Evolutionary conservation across 495 filamentous ascomycete genomes (phyloP).

Genomic region (Penicillium bialowiezense): DNA sequence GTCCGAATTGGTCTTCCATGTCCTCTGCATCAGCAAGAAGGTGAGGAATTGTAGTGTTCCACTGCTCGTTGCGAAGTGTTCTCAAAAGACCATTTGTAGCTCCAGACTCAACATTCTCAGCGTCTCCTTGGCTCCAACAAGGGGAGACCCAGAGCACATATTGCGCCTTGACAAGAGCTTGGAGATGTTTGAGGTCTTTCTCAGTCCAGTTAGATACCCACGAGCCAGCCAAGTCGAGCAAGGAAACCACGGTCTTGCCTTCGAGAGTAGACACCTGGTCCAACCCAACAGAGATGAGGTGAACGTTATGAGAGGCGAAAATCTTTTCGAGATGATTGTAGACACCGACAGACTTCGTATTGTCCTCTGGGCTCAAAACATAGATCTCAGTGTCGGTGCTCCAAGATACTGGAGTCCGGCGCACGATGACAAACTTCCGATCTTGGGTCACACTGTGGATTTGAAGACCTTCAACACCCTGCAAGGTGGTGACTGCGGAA

Average conservation of each 20-base stretch:
- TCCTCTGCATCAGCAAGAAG: slow-evolving; percentile 10
- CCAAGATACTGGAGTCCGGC: slow-evolving; percentile 10
- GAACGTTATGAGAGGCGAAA: slow-evolving; percentile 12
- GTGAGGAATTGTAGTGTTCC: slow-evolving; percentile 14
- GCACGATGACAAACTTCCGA: slow-evolving; percentile 11
- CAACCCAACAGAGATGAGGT: slow-evolving; percentile 11
- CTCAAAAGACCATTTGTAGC: slow-evolving; percentile 20
- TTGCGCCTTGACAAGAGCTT: slow-evolving; percentile 13
- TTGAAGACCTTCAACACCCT: slow-evolving; percentile 5
- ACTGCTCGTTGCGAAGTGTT: slow-evolving; percentile 23
- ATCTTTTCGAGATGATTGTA: slow-evolving; percentile 14
- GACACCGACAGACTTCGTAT: slow-evolving; percentile 3
- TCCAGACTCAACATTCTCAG: slow-evolving; percentile 12
- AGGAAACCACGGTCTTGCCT: slow-evolving; percentile 21
- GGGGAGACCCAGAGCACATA: slow-evolving; percentile 27
- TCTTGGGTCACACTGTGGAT: slow-evolving; percentile 11
- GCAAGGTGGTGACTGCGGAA: neutral
- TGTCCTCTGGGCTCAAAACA: slow-evolving; percentile 6
- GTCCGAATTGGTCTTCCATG: slow-evolving; percentile 2
- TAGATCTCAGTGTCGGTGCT: slow-evolving; percentile 16
- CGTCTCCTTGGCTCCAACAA: slow-evolving; percentile 5
- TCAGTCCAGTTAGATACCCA: slow-evolving; percentile 16
- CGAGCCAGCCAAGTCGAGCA: slow-evolving; percentile 17
- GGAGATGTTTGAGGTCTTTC: slow-evolving; percentile 13
- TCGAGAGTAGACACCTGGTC: slow-evolving; percentile 10